Conservation (phyloP, 495 filamentous ascomycete genomes). For the Penicillium canescens region DNA sequence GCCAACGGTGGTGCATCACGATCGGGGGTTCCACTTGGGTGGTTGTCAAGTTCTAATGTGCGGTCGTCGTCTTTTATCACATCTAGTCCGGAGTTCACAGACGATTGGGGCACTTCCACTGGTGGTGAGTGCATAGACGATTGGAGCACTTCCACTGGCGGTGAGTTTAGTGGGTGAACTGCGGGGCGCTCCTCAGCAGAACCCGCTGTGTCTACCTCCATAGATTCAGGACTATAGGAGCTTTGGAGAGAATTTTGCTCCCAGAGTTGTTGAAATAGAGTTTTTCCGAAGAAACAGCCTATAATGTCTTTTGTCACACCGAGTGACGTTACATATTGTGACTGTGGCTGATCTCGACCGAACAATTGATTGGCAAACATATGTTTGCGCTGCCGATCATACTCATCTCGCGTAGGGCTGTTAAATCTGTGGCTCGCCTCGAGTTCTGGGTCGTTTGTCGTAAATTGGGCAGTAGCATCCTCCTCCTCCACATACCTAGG, state of each 20-base stretch:
- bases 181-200: not conserved
- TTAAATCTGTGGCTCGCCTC: constrained; percentile 4
- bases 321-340: constrained; percentile 1
- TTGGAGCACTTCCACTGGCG: not conserved
- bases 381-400: not conserved
- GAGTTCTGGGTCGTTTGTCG: not conserved
- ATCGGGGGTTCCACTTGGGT: not conserved
- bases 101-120: too few species aligned
- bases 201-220: not conserved
- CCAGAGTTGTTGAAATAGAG: not conserved
- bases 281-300: constrained; percentile 5
- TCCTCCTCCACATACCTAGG: not conserved
- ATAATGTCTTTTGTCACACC: constrained; percentile 7
- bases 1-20: not conserved
- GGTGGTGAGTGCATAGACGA: not conserved
- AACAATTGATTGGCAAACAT: constrained; percentile 2
- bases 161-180: not conserved
- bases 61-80: not conserved
- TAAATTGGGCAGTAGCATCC: not conserved
- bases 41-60: not conserved
- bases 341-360: not conserved
- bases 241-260: not conserved
- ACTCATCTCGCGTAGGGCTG: constrained; percentile 1
- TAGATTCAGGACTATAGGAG: not conserved
- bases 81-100: not conserved